Evolutionary conservation across 495 filamentous ascomycete species (phyloP).

Genomic region (Trichoderma reesei): DNA sequence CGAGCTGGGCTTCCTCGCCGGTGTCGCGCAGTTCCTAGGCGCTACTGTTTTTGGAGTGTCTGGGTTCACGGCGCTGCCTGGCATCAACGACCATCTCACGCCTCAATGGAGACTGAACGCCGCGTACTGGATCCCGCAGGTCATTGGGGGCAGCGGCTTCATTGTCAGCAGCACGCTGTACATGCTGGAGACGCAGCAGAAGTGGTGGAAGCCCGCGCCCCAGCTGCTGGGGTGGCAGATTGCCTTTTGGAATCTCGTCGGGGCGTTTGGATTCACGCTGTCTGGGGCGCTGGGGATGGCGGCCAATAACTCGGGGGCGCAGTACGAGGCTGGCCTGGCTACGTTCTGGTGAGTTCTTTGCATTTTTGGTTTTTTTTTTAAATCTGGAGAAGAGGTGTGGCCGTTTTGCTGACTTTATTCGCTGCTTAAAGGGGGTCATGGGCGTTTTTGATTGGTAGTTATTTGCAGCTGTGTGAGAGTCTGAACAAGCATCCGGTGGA

Average conservation of each 20-base stretch:
- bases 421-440: slow-evolving; percentile 49
- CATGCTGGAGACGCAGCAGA: slow-evolving; percentile 60
- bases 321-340: slow-evolving; percentile 47
- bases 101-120: slow-evolving; percentile 36
- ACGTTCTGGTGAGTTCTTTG: neutral
- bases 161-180: slow-evolving; percentile 50
- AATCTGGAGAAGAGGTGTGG: neutral
- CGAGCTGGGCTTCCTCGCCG: slow-evolving; percentile 62
- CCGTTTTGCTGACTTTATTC: neutral
- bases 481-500: slow-evolving; percentile 49
- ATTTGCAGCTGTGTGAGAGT: slow-evolving; percentile 57
- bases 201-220: slow-evolving; percentile 53
- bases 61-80: slow-evolving; percentile 54
- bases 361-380: neutral
- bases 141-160: slow-evolving; percentile 57
- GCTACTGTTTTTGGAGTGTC: slow-evolving; percentile 62
- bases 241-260: slow-evolving; percentile 34
- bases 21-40: slow-evolving; percentile 47
- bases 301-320: slow-evolving; percentile 27
- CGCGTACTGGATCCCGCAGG: slow-evolving; percentile 59
- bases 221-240: slow-evolving; percentile 47
- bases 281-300: slow-evolving; percentile 54
- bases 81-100: slow-evolving; percentile 31
- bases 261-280: slow-evolving; percentile 59
- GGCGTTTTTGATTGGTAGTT: slow-evolving; percentile 58